phyloP scores from a whole-genome alignment of 352 stramenopile genomes.

The Globisporangium acanthophoron region DNA sequence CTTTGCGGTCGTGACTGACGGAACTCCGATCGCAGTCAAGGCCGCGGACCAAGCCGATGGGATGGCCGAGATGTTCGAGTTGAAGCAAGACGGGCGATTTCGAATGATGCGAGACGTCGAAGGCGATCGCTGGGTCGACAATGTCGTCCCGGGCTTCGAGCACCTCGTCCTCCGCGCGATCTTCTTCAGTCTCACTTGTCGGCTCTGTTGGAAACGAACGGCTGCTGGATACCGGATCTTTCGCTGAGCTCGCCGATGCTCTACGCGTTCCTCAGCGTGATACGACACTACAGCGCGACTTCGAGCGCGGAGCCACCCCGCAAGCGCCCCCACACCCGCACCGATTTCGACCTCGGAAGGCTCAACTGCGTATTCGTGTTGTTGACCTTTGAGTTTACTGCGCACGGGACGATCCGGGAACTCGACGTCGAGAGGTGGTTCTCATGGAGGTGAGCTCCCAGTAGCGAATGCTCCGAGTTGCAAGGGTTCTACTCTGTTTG shows the following conservation, averaged over 20 bases:
- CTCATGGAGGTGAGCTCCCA: no score
- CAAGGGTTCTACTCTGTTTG: no score
- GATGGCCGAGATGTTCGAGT: not conserved
- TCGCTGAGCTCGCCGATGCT: not conserved
- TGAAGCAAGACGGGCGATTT: slow-evolving; percentile 3
- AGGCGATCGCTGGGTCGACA: not conserved
- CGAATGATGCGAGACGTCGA: slow-evolving; percentile 5
- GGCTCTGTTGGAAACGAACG: not conserved
- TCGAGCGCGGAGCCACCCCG: not conserved
- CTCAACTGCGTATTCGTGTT: not conserved
- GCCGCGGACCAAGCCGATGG: not conserved
- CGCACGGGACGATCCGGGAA: not conserved
- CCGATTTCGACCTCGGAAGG: not conserved
- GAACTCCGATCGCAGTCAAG: not conserved
- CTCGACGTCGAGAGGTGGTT: no score
- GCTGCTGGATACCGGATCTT: not conserved
- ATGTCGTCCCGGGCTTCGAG: not conserved
- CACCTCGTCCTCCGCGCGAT: not conserved
- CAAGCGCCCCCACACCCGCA: not conserved
- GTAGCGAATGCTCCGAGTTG: no score
- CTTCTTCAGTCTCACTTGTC: not conserved
- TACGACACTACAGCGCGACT: not conserved
- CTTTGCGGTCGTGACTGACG: not conserved
- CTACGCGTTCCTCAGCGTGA: not conserved
- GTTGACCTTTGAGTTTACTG: slow-evolving; percentile 1